These are phyloP conservation scores for Gossypium sturtianum DNA, from an alignment of 345 rosid genomes.

Conservation along the genomic window DNA sequence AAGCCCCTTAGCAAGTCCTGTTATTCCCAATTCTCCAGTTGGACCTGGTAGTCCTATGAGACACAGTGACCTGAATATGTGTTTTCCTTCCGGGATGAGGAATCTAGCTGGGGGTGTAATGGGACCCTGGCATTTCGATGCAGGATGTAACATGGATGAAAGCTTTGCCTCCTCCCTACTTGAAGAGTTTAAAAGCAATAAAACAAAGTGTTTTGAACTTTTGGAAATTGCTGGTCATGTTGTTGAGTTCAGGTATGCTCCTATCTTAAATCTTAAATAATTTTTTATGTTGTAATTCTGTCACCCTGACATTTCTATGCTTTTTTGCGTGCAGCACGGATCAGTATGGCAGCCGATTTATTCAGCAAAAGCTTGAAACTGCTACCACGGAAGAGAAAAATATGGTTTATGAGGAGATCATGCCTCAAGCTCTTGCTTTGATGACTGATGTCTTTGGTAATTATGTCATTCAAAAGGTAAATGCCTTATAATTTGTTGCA, in stretches of 20 bases:
- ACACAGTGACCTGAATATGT: slow-evolving; percentile 47
- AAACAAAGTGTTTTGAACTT: background rate
- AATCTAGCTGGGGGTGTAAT: slow-evolving; percentile 45
- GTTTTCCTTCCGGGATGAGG: slow-evolving; percentile 44
- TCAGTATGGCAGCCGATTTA: slow-evolving; percentile 59
- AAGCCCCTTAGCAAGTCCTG: slow-evolving; percentile 53
- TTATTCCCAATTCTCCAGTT: slow-evolving; percentile 46
- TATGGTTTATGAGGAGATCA: slow-evolving; percentile 57
- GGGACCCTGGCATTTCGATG: slow-evolving; percentile 59
- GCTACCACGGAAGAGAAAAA: slow-evolving; percentile 40
- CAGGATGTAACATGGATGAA: slow-evolving; percentile 35
- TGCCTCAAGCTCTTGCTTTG: slow-evolving; percentile 53
- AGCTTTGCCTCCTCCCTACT: slow-evolving; percentile 39
- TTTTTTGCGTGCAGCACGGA: slow-evolving; percentile 45
- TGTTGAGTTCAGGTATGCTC: slow-evolving; percentile 62
- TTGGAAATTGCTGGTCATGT: slow-evolving; percentile 62
- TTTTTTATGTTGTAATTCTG: background rate
- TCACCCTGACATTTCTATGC: background rate
- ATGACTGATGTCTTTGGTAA: slow-evolving; percentile 76
- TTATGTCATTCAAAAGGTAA: slow-evolving; percentile 66
- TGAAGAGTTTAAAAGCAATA: background rate
- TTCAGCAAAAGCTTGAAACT: slow-evolving; percentile 3
- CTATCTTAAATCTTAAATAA: background rate
- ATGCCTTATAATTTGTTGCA: background rate
- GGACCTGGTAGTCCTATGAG: slow-evolving; percentile 54